Base-by-base conservation (phyloP, 495 filamentous ascomycete genomes). In the Tuber aestivum region DNA sequence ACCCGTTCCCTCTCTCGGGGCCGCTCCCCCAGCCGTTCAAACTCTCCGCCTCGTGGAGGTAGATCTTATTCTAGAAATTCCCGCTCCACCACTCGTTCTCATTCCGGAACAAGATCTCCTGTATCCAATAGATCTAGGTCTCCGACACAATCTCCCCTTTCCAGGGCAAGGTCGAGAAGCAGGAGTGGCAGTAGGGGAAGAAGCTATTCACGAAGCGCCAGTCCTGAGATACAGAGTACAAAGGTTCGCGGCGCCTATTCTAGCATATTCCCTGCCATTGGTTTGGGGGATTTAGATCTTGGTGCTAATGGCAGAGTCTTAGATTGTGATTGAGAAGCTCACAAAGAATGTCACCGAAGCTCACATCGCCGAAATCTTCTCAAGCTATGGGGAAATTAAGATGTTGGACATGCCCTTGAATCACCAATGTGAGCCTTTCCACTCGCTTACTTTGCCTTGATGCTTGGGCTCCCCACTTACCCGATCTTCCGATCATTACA, bases 281-380 rank as follows among this genome's bases (percentile, higher is more conserved):
- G 40, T 73, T 35, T 44, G 21, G 21, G 41, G 20, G 38, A 61
- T 27, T 32, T 16, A 20, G 69, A 18, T 50, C 41, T 1, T 40
- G 35, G 65, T n/a, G 27, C 16, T 72, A 73, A 40, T 42, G 74
- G n/a, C 27, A 68, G n/a, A 32, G 16, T 68, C 35, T 48, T 80
- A 98, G 93, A 94, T 99, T 76, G 93, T 98, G 23, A 91, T 98
- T 44, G 96, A 99, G 85, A 96, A 95, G 82, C 87, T 99, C 80
- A 96, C 95, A 7, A 97, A 97, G 82, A 99, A 97, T 83, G 90
- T 99, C 78, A 94, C 92, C 72, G 93, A 94, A 79, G 88, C 87
- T 40, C 95, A 98, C 82, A 87, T 99, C 12, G 88, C 88, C 56
- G 95, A 99, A 80, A 97, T 99, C 72, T 99, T 99, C 83, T 91